Evolutionary conservation across 208 protist species (phyloP).

Genomic region (Angomonas deanei): DNA sequence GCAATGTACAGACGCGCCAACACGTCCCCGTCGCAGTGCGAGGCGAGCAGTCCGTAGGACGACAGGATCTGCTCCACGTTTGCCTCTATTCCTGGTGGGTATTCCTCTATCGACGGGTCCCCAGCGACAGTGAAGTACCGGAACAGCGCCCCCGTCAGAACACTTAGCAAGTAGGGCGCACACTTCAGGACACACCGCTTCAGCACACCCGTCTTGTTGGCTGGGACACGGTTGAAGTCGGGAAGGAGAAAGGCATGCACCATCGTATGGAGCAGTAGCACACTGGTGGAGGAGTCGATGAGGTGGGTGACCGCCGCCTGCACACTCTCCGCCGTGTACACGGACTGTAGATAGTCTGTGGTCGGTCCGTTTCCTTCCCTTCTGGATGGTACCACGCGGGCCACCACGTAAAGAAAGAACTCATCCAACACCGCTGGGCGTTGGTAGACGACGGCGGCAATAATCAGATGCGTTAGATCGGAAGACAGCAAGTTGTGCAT

Average conservation of each 20-base stretch:
- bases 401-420: neutral
- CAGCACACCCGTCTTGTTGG: constrained; percentile 27
- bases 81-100: constrained; percentile 20
- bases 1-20: constrained; percentile 48
- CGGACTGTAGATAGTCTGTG: neutral
- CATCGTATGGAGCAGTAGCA: constrained; percentile 47
- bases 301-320: constrained; percentile 5
- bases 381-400: neutral
- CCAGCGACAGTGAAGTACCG: constrained; percentile 44
- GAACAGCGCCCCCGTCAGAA: constrained; percentile 43
- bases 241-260: constrained; percentile 32
- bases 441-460: too few species aligned
- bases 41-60: constrained; percentile 26
- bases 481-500: constrained; percentile 37
- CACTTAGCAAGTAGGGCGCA: constrained; percentile 25
- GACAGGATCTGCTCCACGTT: constrained; percentile 28
- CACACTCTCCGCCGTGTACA: constrained; percentile 15
- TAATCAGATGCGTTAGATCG: neutral
- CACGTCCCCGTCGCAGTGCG: constrained; percentile 21
- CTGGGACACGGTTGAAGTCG: constrained; percentile 49
- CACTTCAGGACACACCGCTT: constrained; percentile 18
- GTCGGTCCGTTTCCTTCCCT: neutral
- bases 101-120: constrained; percentile 18
- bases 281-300: constrained; percentile 16
- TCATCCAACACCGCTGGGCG: constrained; percentile 9